A percentile compares a stretch with the other conserved stretches of the same genome.
Conservation (phyloP, 2,329 filamentous ascomycete genomes). For the Ophiocordyceps camponoti-floridani region DNA sequence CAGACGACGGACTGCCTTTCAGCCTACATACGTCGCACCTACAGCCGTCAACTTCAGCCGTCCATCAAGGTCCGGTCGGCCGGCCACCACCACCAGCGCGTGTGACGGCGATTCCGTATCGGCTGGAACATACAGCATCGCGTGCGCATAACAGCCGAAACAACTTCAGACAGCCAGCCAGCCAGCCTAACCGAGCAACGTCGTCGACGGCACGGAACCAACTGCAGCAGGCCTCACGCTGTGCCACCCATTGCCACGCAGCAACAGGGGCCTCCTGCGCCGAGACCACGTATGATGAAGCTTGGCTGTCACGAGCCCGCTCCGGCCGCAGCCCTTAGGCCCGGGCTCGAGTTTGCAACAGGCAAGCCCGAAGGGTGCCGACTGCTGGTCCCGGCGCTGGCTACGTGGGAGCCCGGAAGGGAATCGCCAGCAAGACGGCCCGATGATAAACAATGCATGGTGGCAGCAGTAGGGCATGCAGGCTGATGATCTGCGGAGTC, state of each 20-base stretch:
- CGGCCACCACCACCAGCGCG: background rate
- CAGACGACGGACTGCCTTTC: background rate
- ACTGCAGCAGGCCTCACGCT: background rate
- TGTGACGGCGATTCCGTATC: background rate
- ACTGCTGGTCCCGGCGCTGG: background rate
- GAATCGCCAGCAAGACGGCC: background rate
- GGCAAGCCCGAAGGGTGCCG: background rate
- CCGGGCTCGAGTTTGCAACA: background rate
- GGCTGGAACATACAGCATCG: background rate
- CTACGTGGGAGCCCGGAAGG: background rate
- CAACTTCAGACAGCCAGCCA: background rate
- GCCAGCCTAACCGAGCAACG: no score
- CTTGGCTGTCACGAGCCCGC: background rate
- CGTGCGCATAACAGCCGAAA: background rate
- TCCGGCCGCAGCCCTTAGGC: background rate
- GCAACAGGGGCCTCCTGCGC: background rate
- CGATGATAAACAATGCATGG: background rate
- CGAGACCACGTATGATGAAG: background rate
- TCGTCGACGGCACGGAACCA: background rate
- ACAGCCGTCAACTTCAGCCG: background rate
- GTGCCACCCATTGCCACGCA: background rate
- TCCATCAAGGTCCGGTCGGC: background rate
- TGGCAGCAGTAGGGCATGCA: no score
- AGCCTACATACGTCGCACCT: background rate
- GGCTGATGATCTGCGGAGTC: no score